Evolutionary conservation across 371 early-diverging fungal species (phyloP).

Genomic region (Chytridium lagenaria): DNA sequence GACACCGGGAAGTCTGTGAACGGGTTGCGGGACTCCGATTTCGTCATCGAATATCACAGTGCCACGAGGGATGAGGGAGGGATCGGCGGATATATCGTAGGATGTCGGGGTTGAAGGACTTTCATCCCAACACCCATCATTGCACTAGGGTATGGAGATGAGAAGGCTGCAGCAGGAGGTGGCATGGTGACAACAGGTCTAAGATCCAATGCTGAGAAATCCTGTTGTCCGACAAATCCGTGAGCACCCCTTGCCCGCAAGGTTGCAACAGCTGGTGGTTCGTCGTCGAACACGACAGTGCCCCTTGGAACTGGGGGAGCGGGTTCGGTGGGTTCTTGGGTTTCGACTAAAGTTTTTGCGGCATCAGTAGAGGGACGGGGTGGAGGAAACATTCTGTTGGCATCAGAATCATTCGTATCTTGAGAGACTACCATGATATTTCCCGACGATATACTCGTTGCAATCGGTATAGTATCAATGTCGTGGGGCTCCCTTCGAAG

Average conservation of each 20-base stretch:
- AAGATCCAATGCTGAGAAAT: background rate
- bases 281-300: conserved; percentile 1
- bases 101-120: background rate
- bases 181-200: background rate
- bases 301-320: background rate
- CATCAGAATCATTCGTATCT: background rate
- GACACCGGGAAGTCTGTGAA: background rate
- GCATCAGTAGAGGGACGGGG: conserved; percentile 6
- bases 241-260: background rate
- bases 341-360: conserved; percentile 1
- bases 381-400: background rate
- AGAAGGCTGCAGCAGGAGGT: background rate
- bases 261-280: background rate
- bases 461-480: background rate
- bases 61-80: background rate
- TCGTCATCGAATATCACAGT: conserved; percentile 4
- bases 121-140: background rate
- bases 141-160: too few species aligned
- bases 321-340: background rate
- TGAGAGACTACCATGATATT: background rate
- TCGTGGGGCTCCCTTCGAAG: background rate
- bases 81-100: background rate
- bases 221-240: background rate
- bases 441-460: background rate
- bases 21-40: background rate